phyloP scores from a whole-genome alignment of 768 basidiomycete species.

The Leucocoprinus sp. region DNA sequence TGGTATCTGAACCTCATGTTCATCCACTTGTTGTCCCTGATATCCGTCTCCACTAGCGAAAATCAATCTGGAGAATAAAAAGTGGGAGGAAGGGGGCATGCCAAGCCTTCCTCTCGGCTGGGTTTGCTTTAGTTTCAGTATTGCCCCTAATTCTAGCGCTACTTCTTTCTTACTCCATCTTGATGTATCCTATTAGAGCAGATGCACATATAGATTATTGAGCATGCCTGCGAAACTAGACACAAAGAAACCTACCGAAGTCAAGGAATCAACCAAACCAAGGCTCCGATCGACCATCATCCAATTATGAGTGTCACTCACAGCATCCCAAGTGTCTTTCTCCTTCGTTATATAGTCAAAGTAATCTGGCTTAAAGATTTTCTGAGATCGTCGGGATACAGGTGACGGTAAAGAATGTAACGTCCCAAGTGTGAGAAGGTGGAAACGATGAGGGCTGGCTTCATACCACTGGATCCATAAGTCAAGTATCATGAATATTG shows the following conservation, averaged over 20 bases:
- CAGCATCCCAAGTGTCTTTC: slow-evolving; percentile 51
- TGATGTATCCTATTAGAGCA: slow-evolving; percentile 25
- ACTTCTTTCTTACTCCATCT: slow-evolving; percentile 44
- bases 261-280: slow-evolving; percentile 13
- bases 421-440: slow-evolving; percentile 71
- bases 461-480: slow-evolving; percentile 49
- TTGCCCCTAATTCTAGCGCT: slow-evolving; percentile 48
- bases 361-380: slow-evolving; percentile 80
- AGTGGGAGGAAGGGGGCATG: slow-evolving; percentile 24
- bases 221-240: background rate
- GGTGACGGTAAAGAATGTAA: slow-evolving; percentile 86
- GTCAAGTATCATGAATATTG: background rate
- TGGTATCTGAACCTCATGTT: slow-evolving; percentile 19
- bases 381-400: slow-evolving; percentile 71
- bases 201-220: background rate
- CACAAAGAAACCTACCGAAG: background rate
- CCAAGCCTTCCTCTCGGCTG: slow-evolving; percentile 18
- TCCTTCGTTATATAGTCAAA: slow-evolving; percentile 57
- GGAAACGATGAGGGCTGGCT: slow-evolving; percentile 80
- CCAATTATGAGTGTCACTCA: slow-evolving; percentile 55
- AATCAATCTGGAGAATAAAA: slow-evolving; percentile 42
- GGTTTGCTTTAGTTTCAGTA: slow-evolving; percentile 42
- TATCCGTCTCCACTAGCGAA: slow-evolving; percentile 32
- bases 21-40: slow-evolving; percentile 26
- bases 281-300: slow-evolving; percentile 27